Evolutionary conservation across 2,329 filamentous ascomycete species (phyloP).

Genomic region (Xylariaceae sp.): DNA sequence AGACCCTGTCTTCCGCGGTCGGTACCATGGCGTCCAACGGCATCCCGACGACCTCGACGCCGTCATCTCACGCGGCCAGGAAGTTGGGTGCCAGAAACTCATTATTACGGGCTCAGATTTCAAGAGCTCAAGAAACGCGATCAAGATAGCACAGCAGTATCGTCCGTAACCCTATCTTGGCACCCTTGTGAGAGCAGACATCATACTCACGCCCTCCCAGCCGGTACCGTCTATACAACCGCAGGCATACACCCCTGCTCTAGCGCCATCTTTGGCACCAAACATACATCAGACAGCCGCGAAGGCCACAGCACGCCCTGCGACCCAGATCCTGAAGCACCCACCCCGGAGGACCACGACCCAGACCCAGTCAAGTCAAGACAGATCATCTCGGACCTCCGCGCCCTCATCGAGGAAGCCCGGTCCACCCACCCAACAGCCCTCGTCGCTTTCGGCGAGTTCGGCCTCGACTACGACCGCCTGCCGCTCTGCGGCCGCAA

Average conservation of each 20-base stretch:
- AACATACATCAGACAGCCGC: constrained; percentile 36
- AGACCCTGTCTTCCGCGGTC: constrained; percentile 82
- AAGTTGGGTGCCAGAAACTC: constrained; percentile 80
- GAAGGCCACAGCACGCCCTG: constrained; percentile 46
- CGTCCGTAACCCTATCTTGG: constrained; percentile 48
- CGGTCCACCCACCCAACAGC: constrained; percentile 36
- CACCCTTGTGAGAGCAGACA: background rate
- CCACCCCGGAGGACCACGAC: constrained; percentile 44
- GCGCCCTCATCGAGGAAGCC: constrained; percentile 56
- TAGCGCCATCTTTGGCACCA: constrained; percentile 69
- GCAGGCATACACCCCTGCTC: constrained; percentile 93
- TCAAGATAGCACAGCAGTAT: constrained; percentile 69
- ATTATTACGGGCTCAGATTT: constrained; percentile 93
- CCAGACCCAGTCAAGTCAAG: constrained; percentile 41
- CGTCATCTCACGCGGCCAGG: constrained; percentile 72
- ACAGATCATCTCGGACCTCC: constrained; percentile 56
- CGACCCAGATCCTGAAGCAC: constrained; percentile 47
- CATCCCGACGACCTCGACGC: constrained; percentile 71
- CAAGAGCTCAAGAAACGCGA: constrained; percentile 67
- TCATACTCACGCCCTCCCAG: constrained; percentile 25
- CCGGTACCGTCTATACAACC: constrained; percentile 80
- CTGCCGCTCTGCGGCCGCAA: constrained; percentile 76
- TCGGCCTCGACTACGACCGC: constrained; percentile 94
- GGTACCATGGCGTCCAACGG: constrained; percentile 73
- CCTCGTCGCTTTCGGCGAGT: constrained; percentile 84